A percentile compares a stretch with the other conserved stretches of the same genome.
These are phyloP conservation scores for Salix koriyanagi DNA, from an alignment of 345 rosid genomes.

Conservation along the genomic window DNA sequence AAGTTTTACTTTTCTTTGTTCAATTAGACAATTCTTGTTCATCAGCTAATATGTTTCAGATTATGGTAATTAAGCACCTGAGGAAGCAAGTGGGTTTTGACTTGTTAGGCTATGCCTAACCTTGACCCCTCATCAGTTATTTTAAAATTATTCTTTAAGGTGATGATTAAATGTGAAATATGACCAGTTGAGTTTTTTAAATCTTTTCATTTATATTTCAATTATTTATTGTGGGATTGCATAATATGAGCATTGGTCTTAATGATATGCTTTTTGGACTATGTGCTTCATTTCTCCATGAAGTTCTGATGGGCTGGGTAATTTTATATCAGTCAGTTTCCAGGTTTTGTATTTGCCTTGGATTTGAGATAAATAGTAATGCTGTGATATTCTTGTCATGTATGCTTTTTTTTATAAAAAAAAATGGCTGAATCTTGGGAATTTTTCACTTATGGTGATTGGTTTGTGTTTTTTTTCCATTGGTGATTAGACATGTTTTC, in stretches of 20 bases:
- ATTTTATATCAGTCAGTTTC: constrained; percentile 13
- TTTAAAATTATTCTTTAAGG: background rate
- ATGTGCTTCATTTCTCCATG: background rate
- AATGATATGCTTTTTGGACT: constrained; percentile 1
- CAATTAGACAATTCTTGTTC: background rate
- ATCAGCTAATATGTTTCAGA: too few species aligned
- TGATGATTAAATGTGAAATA: background rate
- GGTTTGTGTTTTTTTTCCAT: background rate
- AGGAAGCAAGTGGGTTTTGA: background rate
- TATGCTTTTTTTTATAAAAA: background rate
- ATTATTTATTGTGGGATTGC: background rate
- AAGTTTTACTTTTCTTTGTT: constrained; percentile 12
- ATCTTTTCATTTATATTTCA: too few species aligned
- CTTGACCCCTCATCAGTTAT: background rate
- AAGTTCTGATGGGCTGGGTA: constrained; percentile 1
- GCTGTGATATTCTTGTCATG: background rate
- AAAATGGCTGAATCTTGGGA: background rate
- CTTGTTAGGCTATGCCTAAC: background rate
- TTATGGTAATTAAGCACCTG: too few species aligned
- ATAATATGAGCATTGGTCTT: background rate
- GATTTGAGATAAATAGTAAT: background rate
- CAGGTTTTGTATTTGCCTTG: background rate
- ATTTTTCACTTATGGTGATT: background rate
- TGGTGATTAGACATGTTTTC: background rate
- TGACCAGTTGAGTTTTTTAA: background rate